Evolutionary conservation across 257 asterid species (phyloP), one percentile per base, ranked within the genome.

Genomic region (Gardenia jasminoides): DNA sequence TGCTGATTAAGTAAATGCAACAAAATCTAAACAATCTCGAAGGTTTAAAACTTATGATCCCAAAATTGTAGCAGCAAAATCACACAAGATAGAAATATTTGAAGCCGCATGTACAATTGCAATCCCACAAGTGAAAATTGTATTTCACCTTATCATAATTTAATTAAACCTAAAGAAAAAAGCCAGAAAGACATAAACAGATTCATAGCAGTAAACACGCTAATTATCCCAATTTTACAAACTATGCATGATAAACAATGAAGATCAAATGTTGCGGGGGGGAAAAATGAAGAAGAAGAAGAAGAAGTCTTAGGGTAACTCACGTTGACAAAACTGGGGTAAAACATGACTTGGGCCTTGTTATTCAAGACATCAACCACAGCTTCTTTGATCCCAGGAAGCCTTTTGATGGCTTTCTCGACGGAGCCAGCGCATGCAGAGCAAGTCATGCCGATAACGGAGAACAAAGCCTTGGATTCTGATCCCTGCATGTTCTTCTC

Each of bases 391-490:
- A 93, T 92, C 31, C 98, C 98, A 6, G 98, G 89, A 73, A 90
- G 97, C 56, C 96, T 90, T 64, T 89, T 93, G 50, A 91, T 85
- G 82, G 98, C 97, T 83, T 91, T 93, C 77, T 91, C 98, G 10
- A 93, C 98, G 44, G 98, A 90, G 17, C 88, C 96, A 17, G 98
- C 91, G 80, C 98, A 93, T 74, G 98, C 98, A 80, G 98, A 88
- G 87, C 98, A 93, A 75, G 94, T 89, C 97, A 92, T 93, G 48
- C 97, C 98, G 47, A 81, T 75, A 50, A 93, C 97, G 0, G 93
- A 86, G 79, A 87, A 92, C n/a, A 89, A 9, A 6, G 97, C 97
- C 56, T 78, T 87, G 44, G 86, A 64, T 84, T 87, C 92, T 48
- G 88, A 80, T 73, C 86, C 91, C 31, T 64, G 72, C 75, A 85